Evolutionary conservation across 805 yeast species (phyloP), one percentile per base, ranked within the genome.

Genomic region (Sporopachydermia quercuum): DNA sequence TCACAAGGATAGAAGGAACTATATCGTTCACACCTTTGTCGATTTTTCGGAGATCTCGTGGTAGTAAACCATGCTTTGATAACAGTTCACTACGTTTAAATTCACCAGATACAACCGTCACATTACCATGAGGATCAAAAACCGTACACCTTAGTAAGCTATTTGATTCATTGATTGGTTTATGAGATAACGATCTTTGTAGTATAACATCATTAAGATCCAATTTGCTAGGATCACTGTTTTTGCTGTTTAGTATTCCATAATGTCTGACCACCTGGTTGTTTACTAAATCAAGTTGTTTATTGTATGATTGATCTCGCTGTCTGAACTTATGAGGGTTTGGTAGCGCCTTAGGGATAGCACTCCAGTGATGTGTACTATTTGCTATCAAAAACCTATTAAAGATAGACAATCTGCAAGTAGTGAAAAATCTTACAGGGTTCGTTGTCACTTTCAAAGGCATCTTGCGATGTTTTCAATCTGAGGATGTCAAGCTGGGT

Each of bases 11-110:
- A 15, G 85, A 75, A 0, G 98, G 98, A 3, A 87, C 87, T 15
- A 89, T 83, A 56, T 85, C 94, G 40, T 79, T 66, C 17, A 77
- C 67, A 23, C 82, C 78, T 42, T 82, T 71, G 38, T 89, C 97
- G 40, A 89, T 78, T 53, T 87, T 89, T 15, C 98, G 65, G 47
- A 89, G 62, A 56, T 89, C 98, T 55, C 98, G 66, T 0, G 97
- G 96, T 42, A 81, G 73, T 17, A 89, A 57, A 8, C 83, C 84
- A 54, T 87, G 83, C 46, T 76, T 74, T 19, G 75, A 65, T 5
- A 89, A 65, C 43, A 89, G 70, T 40, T 76, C 77, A 39, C 80
- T 68, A 51, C 84, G 73, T 45, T 84, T 83, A 55, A 79, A 76
- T 50, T 76, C 81, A 36, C 76, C 69, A 1, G 89, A 77, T 2